Evolutionary conservation across 73 alveolate species (phyloP).

Genomic region (Paramecium primaurelia): DNA sequence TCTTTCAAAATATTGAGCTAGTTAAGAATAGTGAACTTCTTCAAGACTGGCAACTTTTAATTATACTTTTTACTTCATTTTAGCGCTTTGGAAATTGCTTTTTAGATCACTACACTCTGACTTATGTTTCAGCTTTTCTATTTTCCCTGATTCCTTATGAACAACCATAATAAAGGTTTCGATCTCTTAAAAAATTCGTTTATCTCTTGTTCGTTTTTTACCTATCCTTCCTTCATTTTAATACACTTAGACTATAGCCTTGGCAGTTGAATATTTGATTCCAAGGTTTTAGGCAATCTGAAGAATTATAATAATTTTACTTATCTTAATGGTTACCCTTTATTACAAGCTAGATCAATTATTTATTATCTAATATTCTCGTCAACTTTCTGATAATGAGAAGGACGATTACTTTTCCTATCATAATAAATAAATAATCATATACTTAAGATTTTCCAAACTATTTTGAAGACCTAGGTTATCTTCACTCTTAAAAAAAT

Average conservation of each 20-base stretch:
- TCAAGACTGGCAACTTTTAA: background rate
- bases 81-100: background rate
- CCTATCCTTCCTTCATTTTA: slow-evolving; percentile 35
- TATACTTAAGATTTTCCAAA: background rate
- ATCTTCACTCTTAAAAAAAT: background rate
- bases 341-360: background rate
- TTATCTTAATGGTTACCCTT: slow-evolving; percentile 10
- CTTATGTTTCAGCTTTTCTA: background rate
- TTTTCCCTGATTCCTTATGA: background rate
- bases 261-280: slow-evolving; percentile 29
- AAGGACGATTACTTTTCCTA: background rate
- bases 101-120: slow-evolving; percentile 8
- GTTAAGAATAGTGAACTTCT: background rate
- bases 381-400: background rate
- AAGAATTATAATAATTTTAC: background rate
- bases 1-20: background rate
- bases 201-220: slow-evolving; percentile 27
- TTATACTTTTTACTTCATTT: background rate
- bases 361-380: background rate
- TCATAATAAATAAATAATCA: background rate
- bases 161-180: background rate
- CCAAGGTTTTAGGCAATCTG: slow-evolving; percentile 23
- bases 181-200: background rate
- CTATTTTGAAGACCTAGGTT: background rate
- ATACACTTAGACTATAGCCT: slow-evolving; percentile 2